Evolutionary conservation across 345 rosid species (phyloP).

Genomic region (Excoecaria cochinchinensis): DNA sequence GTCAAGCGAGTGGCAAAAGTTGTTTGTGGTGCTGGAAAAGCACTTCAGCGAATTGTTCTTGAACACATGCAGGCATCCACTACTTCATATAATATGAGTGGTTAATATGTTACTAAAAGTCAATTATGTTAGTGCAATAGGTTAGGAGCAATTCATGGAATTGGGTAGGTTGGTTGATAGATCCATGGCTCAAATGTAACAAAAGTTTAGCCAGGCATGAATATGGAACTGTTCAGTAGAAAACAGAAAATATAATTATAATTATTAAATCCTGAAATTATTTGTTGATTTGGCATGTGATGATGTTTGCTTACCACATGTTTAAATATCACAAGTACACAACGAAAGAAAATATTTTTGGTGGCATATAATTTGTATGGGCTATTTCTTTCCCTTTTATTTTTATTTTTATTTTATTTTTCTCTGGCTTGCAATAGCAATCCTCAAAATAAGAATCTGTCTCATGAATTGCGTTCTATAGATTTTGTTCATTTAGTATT

Average conservation of each 20-base stretch:
- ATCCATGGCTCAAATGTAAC: neutral
- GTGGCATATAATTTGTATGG: neutral
- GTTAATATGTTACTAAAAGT: neutral
- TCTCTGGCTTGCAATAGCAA: neutral
- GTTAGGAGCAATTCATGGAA: constrained; percentile 9
- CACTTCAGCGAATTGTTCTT: constrained; percentile 76
- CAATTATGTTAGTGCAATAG: neutral
- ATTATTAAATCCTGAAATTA: constrained; percentile 6
- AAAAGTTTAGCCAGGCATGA: neutral
- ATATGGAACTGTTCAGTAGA: neutral
- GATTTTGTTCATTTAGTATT: neutral
- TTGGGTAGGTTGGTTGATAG: constrained; percentile 7
- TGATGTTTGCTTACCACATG: neutral
- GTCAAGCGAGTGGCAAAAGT: constrained; percentile 81
- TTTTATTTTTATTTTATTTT: neutral
- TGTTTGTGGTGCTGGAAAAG: constrained; percentile 88
- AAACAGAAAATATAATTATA: neutral
- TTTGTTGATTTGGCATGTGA: neutral
- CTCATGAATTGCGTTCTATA: neutral
- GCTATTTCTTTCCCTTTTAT: neutral
- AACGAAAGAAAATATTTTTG: too few relatives aligned
- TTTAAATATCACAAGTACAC: too few relatives aligned
- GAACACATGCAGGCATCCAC: constrained; percentile 87
- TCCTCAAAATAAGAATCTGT: neutral
- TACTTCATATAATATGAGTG: constrained; percentile 10